Evolutionary conservation across 2,329 filamentous ascomycete genomes (phyloP).

Genomic region (Aspergillus sp.): DNA sequence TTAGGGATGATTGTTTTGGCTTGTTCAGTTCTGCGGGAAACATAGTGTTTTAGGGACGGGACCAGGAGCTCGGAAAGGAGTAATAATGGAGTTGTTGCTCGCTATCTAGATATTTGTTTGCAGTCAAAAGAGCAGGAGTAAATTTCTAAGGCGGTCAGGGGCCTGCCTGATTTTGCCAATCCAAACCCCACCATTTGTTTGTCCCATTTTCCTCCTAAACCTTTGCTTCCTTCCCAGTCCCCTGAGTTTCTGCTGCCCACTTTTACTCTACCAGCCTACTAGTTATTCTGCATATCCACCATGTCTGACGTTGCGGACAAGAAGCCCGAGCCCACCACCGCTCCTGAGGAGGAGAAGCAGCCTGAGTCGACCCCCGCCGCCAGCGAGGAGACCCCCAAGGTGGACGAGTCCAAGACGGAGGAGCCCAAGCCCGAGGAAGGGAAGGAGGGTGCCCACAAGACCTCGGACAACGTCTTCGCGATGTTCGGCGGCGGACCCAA

Average conservation of each 20-base stretch:
- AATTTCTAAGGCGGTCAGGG: slow-evolving; percentile 3
- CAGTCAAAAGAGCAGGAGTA: neutral
- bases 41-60: neutral
- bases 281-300: slow-evolving; percentile 9
- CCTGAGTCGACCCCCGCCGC: slow-evolving; percentile 24
- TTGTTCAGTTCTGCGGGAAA: neutral
- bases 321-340: slow-evolving; percentile 36
- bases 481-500: slow-evolving; percentile 98
- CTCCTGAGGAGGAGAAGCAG: slow-evolving; percentile 25
- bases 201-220: slow-evolving; percentile 14
- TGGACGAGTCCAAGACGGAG: slow-evolving; percentile 20
- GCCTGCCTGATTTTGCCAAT: slow-evolving; percentile 4
- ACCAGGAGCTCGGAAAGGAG: neutral
- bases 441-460: slow-evolving; percentile 30
- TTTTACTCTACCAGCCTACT: neutral
- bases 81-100: no score
- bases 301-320: slow-evolving; percentile 37
- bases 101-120: no score
- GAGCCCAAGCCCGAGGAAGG: slow-evolving; percentile 22
- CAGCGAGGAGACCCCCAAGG: slow-evolving; percentile 24
- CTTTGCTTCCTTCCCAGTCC: slow-evolving; percentile 5
- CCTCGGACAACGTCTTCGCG: slow-evolving; percentile 64
- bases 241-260: neutral
- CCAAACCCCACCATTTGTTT: slow-evolving; percentile 13
- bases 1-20: neutral